Percentiles rank a stretch among this genome's conserved stretches.
These are phyloP conservation scores for Mycena olivaceomarginata DNA, from an alignment of 768 basidiomycete species.

Conservation along the genomic window DNA sequence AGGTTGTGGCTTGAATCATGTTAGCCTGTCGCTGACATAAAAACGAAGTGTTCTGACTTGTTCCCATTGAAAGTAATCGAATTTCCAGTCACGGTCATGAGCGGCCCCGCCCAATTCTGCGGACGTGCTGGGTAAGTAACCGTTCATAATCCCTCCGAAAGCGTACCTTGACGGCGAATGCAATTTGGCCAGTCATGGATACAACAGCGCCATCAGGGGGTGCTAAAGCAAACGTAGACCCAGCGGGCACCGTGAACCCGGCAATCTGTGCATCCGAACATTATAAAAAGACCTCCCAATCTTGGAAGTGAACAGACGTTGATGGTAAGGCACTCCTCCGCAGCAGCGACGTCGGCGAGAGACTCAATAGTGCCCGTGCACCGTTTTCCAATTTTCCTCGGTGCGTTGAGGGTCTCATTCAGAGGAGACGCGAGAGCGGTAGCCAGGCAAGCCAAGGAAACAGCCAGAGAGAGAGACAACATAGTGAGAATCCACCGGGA, in stretches of 20 bases:
- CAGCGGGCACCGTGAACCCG: conserved; percentile 34
- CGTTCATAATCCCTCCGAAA: not conserved
- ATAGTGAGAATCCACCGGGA: not conserved
- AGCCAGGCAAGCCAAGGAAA: conserved; percentile 20
- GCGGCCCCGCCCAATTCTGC: conserved; percentile 41
- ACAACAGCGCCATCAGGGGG: conserved; percentile 40
- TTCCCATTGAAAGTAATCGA: conserved; percentile 28
- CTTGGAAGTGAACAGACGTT: conserved; percentile 8
- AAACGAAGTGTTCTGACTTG: not conserved
- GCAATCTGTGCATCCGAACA: conserved; percentile 15
- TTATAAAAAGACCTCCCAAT: not conserved
- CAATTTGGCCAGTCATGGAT: conserved; percentile 37
- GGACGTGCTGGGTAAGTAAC: not conserved
- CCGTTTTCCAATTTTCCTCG: conserved; percentile 31
- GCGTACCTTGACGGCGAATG: conserved; percentile 29
- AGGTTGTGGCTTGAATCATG: conserved; percentile 37
- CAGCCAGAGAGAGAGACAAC: conserved; percentile 21
- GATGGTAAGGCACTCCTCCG: conserved; percentile 30
- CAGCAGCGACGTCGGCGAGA: conserved; percentile 37
- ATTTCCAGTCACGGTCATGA: conserved; percentile 35
- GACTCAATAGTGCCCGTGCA: conserved; percentile 36
- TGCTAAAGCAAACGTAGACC: conserved; percentile 33
- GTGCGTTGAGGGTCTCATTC: conserved; percentile 13
- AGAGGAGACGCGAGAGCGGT: conserved; percentile 4
- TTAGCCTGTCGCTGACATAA: not conserved